phyloP scores from a whole-genome alignment of 352 stramenopile species.

The Globisporangium yorkense region DNA sequence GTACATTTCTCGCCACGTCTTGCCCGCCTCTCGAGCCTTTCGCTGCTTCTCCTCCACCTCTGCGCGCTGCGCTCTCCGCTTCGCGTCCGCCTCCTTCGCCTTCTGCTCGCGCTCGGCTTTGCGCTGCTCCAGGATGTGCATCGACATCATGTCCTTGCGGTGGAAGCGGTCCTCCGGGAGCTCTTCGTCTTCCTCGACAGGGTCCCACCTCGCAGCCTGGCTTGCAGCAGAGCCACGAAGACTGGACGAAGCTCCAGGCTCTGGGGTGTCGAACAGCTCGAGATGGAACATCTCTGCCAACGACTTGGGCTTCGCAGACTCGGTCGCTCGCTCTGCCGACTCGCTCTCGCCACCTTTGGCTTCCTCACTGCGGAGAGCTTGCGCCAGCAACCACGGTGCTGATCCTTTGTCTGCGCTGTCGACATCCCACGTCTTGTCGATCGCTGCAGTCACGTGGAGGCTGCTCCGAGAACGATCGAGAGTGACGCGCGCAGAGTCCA shows the following conservation, averaged over 20 bases:
- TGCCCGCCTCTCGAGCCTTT: slow-evolving; percentile 44
- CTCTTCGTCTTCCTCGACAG: slow-evolving; percentile 67
- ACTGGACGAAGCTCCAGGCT: neutral
- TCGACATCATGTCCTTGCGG: slow-evolving; percentile 80
- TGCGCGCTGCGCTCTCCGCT: slow-evolving; percentile 31
- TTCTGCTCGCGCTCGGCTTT: slow-evolving; percentile 56
- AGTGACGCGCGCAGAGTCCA: slow-evolving; percentile 24
- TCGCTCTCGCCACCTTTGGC: slow-evolving; percentile 1
- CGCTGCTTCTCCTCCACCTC: slow-evolving; percentile 53
- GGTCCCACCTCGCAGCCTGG: slow-evolving; percentile 34
- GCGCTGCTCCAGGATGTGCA: slow-evolving; percentile 79
- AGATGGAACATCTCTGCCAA: slow-evolving; percentile 72
- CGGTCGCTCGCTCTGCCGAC: slow-evolving; percentile 3
- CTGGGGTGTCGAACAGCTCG: slow-evolving; percentile 10
- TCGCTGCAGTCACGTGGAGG: slow-evolving; percentile 26
- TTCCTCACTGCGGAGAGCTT: slow-evolving; percentile 36
- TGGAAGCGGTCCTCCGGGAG: slow-evolving; percentile 78
- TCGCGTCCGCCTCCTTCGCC: slow-evolving; percentile 43
- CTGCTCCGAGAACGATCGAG: slow-evolving; percentile 29
- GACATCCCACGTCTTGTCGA: slow-evolving; percentile 55
- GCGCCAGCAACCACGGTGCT: slow-evolving; percentile 55
- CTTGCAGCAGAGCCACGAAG: neutral
- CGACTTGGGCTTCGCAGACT: slow-evolving; percentile 26
- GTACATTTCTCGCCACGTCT: slow-evolving; percentile 79
- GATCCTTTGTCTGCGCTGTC: slow-evolving; percentile 45